Base-by-base conservation (phyloP, 2,329 filamentous ascomycete species). In the Trichoderma sp. region DNA sequence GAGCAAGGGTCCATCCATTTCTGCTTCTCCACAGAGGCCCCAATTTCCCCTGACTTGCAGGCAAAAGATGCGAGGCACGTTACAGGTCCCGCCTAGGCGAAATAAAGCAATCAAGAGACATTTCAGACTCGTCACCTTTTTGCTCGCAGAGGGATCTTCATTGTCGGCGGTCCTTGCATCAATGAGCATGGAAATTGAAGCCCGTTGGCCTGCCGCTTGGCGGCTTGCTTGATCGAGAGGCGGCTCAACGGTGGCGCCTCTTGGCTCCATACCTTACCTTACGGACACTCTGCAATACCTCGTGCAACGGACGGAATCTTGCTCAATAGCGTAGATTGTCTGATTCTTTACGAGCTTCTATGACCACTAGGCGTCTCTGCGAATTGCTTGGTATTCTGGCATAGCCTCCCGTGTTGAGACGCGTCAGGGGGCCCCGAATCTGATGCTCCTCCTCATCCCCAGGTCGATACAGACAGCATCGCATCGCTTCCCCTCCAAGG, bases 371-470 rank as follows among this genome's bases (percentile, higher is more conserved):
- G 50, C 50, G 19, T 34, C 14, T 17, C 43, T 34, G 50, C 28
- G 17, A n/a, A 28, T 7, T 30, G 17, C 26, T 51, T 51, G 48
- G 43, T 30, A 43, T 41, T 39, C 19, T 7, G 21, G 24, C 21
- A 30, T 41, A 39, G 34, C 47, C 59, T 52, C 47, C 48, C 48
- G 24, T 19, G 10, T 5, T 24, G 15, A 26, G 48, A 62, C 59
- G 59, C 59, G 59, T 52, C 59, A 34, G 54, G 48, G 52, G 39
- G 59, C 39, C 59, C 48, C 26, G 21, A 48, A 39, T 30, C 55
- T 43, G 39, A 57, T 17, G 34, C 39, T 59, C 24, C 34, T 54
- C 34, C 14, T 10, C 34, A 14, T 39, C 34, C 5, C 10, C 10
- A 34, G 30, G 9, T 34, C 30, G 28, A 24, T 30, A 30, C 28